Percentiles rank a stretch among this genome's conserved stretches.
phyloP scores from a whole-genome alignment of 306 rosid species.

The Alnus glutinosa region DNA sequence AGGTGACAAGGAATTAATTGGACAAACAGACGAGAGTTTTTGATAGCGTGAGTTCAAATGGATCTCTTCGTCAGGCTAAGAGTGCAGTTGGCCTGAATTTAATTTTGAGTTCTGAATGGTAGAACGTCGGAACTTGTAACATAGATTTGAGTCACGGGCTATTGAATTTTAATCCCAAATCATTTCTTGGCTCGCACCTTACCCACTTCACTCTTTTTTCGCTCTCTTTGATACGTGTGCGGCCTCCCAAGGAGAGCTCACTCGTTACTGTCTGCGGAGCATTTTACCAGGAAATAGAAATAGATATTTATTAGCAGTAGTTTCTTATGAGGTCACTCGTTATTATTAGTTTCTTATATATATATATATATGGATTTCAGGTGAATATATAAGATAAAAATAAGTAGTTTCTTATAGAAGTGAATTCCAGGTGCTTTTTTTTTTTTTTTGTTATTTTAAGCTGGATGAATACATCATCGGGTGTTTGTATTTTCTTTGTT shows the following conservation, averaged over 20 bases:
- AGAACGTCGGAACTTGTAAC: slow-evolving; percentile 41
- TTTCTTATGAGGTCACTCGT: too few relatives aligned
- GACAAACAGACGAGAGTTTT: neutral
- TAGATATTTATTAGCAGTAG: slow-evolving; percentile 18
- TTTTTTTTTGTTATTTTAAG: too few relatives aligned
- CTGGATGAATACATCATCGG: too few relatives aligned
- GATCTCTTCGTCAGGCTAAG: slow-evolving; percentile 21
- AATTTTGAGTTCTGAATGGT: slow-evolving; percentile 25
- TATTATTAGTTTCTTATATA: too few relatives aligned
- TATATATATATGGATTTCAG: too few relatives aligned
- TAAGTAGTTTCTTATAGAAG: too few relatives aligned
- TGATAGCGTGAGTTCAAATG: slow-evolving; percentile 17
- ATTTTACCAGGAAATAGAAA: slow-evolving; percentile 25
- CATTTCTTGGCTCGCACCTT: neutral
- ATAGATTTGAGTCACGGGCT: slow-evolving; percentile 32
- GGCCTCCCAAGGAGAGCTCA: neutral
- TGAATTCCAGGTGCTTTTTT: too few relatives aligned
- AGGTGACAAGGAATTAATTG: neutral
- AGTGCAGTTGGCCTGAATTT: slow-evolving; percentile 12
- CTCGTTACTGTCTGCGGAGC: neutral
- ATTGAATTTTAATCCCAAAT: slow-evolving; percentile 21
- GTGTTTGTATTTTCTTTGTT: too few relatives aligned
- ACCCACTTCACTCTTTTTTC: too few relatives aligned
- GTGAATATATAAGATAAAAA: too few relatives aligned
- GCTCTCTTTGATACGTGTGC: neutral